Percentiles rank a stretch among this genome's conserved stretches.
These are phyloP conservation scores for Maudiozyma turicensis DNA, from an alignment of 805 yeast genomes.

Conservation along the genomic window DNA sequence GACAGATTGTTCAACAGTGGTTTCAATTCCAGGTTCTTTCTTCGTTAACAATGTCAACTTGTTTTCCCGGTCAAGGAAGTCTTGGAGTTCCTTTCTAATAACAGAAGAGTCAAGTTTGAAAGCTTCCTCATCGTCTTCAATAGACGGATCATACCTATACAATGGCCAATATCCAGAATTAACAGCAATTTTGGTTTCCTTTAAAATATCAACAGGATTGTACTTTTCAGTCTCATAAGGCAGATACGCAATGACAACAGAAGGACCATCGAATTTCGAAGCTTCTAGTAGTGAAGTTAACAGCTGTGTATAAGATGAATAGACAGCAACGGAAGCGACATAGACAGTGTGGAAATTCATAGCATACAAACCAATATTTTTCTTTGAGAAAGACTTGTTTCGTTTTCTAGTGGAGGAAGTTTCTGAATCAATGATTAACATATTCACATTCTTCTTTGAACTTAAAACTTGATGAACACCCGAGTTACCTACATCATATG, in stretches of 20 bases:
- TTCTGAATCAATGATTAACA: constrained; percentile 83
- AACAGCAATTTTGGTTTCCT: constrained; percentile 81
- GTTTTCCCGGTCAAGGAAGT: constrained; percentile 83
- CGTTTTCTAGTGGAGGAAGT: constrained; percentile 37
- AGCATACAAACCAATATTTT: constrained; percentile 88
- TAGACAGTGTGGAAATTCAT: constrained; percentile 85
- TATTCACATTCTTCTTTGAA: constrained; percentile 66
- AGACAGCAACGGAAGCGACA: constrained; percentile 90
- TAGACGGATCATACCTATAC: constrained; percentile 69
- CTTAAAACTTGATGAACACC: constrained; percentile 81
- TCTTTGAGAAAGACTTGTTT: constrained; percentile 34
- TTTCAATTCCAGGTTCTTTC: constrained; percentile 64
- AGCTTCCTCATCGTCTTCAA: constrained; percentile 34
- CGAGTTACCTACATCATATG: constrained; percentile 83
- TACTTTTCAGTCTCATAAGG: constrained; percentile 62
- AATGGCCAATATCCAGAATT: constrained; percentile 94
- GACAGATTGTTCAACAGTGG: constrained; percentile 57
- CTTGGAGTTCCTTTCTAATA: constrained; percentile 63
- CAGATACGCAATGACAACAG: constrained; percentile 80
- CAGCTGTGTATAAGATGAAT: constrained; percentile 87
- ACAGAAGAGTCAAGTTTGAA: constrained; percentile 85
- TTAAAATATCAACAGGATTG: constrained; percentile 61
- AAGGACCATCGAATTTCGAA: constrained; percentile 81
- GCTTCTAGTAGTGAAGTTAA: constrained; percentile 86
- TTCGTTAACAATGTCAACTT: constrained; percentile 66